Evolutionary conservation across 768 basidiomycete species (phyloP).

Genomic region (Kwoniella sp.): DNA sequence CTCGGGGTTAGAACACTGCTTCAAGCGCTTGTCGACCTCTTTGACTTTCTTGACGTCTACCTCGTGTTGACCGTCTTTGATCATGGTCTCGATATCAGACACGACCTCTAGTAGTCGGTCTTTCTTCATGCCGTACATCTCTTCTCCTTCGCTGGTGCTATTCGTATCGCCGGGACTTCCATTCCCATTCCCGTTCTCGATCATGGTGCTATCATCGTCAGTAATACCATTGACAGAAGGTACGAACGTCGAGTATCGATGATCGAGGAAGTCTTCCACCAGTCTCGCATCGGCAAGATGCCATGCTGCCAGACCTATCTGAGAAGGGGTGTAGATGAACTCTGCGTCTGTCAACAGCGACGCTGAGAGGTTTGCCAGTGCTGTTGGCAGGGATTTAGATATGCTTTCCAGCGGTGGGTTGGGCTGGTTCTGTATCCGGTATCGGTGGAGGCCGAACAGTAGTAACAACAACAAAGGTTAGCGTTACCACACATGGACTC

Average conservation of each 20-base stretch:
- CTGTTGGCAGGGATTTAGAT: conserved; percentile 67
- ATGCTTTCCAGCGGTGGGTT: conserved; percentile 61
- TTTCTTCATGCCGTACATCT: conserved; percentile 33
- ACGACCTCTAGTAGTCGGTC: conserved; percentile 55
- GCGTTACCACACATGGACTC: background rate
- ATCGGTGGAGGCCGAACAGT: background rate
- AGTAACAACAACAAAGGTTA: too few species aligned
- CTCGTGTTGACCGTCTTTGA: conserved; percentile 60
- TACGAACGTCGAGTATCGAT: conserved; percentile 21
- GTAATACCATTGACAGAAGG: background rate
- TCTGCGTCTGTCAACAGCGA: conserved; percentile 89
- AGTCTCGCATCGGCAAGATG: conserved; percentile 68
- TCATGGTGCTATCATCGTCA: conserved; percentile 3
- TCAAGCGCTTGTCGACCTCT: conserved; percentile 83
- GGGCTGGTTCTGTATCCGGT: conserved; percentile 63
- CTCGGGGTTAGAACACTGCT: conserved; percentile 91
- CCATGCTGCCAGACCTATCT: conserved; percentile 83
- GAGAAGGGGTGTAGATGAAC: conserved; percentile 86
- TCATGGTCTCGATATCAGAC: conserved; percentile 64
- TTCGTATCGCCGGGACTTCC: background rate
- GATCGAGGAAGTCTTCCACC: conserved; percentile 36
- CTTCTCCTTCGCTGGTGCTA: conserved; percentile 22
- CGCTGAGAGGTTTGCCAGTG: conserved; percentile 69
- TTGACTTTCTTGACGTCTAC: conserved; percentile 83
- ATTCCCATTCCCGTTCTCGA: conserved; percentile 5